Evolutionary conservation across 352 stramenopile species (phyloP), one percentile per base, ranked within the genome.

Genomic region (Pythium sp.): DNA sequence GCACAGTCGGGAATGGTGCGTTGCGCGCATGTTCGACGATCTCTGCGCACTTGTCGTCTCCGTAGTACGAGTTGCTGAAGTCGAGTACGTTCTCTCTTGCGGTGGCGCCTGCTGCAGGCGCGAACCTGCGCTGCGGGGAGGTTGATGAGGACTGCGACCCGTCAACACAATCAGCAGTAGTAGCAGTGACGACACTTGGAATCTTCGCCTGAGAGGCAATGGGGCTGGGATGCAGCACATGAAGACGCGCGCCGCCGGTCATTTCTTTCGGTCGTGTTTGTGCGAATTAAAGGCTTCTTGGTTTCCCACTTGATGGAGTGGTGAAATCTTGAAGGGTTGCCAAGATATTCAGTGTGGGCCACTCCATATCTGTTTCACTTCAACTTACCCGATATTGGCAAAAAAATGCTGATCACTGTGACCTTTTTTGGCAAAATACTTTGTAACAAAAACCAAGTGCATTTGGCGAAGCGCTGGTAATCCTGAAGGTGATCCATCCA

Each of bases 51-150:
- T 91, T 91, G 58, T 89, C 80, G 64, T 94, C 84, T 15, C 84
- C 81, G 26, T 75, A 73, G 68, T 94, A 93, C 28, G 74, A 74
- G 67, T 92, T 93, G 73, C 86, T 93, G 61, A 82, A 90, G 72
- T 94, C 79, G 46, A 94, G 71, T 20, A 86, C 66, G 6, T 64
- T 36, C 22, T 75, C 58, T 26, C 43, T 18, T 41, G 56, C 18
- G 43, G 58, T 65, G 32, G 49, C n/a, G 11, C 26, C 6, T 14
- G 61, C 32, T 11, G 32, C 12, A 14, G 38, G 6, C 7, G 46
- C 32, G 60, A 24, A 7, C 22, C 26, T 30, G 12, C 26, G 15
- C 12, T 58, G 53, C 26, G 53, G 53, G 2, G 14, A 38, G 53
- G 2, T 11, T 30, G 12, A 46, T 46, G 12, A 2, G 3, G 34